These are phyloP conservation scores for Edaphochlamys debaryana DNA, from an alignment of 139 green algal genomes.

Conservation along the genomic window DNA sequence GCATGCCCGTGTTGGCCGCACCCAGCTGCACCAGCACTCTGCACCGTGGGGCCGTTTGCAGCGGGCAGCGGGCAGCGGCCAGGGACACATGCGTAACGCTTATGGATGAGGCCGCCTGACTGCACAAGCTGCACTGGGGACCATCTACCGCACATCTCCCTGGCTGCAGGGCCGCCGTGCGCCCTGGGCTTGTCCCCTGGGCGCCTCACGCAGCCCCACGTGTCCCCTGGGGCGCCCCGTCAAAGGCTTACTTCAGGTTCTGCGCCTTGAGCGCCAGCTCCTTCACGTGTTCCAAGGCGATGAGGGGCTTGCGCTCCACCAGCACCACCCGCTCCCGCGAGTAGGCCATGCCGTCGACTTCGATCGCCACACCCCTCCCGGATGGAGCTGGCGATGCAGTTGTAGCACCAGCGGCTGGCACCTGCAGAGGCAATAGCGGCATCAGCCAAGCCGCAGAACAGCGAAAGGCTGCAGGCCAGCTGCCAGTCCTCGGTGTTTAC, in stretches of 20 bases:
- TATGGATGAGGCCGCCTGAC: too few relatives aligned
- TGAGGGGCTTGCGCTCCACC: conserved; percentile 5
- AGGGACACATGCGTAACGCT: too few relatives aligned
- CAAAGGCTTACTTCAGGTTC: background rate
- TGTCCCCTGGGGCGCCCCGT: too few relatives aligned
- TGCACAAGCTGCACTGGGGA: too few relatives aligned
- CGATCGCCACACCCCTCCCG: background rate
- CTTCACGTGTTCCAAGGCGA: background rate
- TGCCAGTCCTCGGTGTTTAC: too few relatives aligned
- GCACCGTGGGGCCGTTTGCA: too few relatives aligned
- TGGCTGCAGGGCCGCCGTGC: too few relatives aligned
- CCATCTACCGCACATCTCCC: too few relatives aligned
- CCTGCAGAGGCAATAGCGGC: background rate
- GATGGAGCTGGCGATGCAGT: background rate
- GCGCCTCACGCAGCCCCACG: too few relatives aligned
- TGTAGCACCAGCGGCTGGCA: background rate
- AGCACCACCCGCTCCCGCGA: background rate
- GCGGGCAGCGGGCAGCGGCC: too few relatives aligned
- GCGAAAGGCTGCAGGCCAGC: background rate
- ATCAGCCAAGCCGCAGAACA: background rate
- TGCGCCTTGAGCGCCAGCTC: background rate
- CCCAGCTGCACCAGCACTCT: background rate
- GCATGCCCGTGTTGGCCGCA: background rate
- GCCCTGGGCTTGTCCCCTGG: too few relatives aligned
- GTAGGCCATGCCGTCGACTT: background rate